phyloP scores from a whole-genome alignment of 306 rosid species.

The Glycine latifolia region DNA sequence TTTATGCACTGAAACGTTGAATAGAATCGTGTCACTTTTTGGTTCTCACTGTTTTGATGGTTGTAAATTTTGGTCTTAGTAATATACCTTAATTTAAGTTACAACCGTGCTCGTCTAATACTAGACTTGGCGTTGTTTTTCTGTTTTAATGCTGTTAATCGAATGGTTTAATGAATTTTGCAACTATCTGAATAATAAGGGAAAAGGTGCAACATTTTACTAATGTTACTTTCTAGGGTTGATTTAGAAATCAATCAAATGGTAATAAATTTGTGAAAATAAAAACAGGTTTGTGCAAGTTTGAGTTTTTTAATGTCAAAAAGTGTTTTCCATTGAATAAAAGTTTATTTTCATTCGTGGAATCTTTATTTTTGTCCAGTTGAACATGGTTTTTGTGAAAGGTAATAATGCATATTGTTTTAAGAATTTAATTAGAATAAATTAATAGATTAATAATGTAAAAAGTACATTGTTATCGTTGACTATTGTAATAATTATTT shows the following conservation, averaged over 20 bases:
- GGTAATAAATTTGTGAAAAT: neutral
- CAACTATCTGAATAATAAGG: neutral
- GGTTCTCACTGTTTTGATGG: conserved; percentile 24
- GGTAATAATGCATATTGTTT: no score
- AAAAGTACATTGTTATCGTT: no score
- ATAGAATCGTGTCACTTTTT: conserved; percentile 42
- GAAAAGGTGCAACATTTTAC: neutral
- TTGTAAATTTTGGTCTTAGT: conserved; percentile 44
- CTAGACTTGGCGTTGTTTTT: neutral
- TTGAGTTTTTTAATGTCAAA: no score
- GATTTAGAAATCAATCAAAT: neutral
- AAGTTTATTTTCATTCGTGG: no score
- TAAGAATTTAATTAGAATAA: no score
- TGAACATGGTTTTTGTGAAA: no score
- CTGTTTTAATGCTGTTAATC: neutral
- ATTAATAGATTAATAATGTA: no score
- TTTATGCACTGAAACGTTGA: conserved; percentile 33
- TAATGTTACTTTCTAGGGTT: neutral
- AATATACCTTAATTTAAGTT: conserved; percentile 9
- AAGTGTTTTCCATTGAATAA: no score
- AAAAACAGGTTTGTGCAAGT: neutral
- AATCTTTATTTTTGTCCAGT: no score
- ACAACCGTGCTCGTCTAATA: neutral
- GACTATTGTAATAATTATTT: no score
- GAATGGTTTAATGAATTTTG: no score